phyloP scores from a whole-genome alignment of 768 basidiomycete species.

The Trametopsis cervina region DNA sequence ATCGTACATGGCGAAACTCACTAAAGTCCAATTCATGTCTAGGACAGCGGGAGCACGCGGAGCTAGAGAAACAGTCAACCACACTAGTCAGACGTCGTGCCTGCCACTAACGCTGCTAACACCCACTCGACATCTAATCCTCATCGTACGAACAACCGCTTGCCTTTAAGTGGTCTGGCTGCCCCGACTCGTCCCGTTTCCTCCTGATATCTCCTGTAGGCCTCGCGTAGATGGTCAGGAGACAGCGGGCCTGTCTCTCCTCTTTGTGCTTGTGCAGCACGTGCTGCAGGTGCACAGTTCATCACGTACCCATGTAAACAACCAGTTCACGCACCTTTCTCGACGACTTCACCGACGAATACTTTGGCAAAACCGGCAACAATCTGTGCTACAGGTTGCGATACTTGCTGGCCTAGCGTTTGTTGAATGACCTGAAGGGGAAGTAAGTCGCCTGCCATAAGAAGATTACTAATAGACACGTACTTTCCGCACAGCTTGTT shows the following conservation, averaged over 20 bases:
- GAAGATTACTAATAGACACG: slow-evolving; percentile 4
- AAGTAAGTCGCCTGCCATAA: not conserved
- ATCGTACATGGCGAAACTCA: too few species aligned
- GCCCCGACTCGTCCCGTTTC: slow-evolving; percentile 80
- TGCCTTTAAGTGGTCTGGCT: slow-evolving; percentile 60
- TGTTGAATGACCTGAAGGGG: slow-evolving; percentile 82
- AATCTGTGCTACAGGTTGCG: slow-evolving; percentile 81
- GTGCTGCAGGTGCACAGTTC: slow-evolving; percentile 39
- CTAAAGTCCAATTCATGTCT: too few species aligned
- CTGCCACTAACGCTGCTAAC: too few species aligned
- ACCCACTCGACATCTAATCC: too few species aligned
- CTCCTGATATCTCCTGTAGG: slow-evolving; percentile 75
- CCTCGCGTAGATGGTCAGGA: slow-evolving; percentile 86
- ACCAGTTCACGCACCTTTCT: slow-evolving; percentile 53
- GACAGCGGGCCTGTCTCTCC: slow-evolving; percentile 75
- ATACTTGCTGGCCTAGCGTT: slow-evolving; percentile 72
- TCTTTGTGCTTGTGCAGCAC: slow-evolving; percentile 63
- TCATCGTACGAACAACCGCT: slow-evolving; percentile 67
- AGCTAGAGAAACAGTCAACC: too few species aligned
- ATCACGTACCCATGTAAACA: not conserved
- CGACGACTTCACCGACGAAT: slow-evolving; percentile 89
- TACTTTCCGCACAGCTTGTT: slow-evolving; percentile 78
- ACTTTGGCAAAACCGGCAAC: slow-evolving; percentile 89
- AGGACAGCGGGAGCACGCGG: too few species aligned
- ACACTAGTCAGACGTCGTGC: too few species aligned